Evolutionary conservation across 2,329 filamentous ascomycete species (phyloP).

Genomic region (Metarhizium robertsii): DNA sequence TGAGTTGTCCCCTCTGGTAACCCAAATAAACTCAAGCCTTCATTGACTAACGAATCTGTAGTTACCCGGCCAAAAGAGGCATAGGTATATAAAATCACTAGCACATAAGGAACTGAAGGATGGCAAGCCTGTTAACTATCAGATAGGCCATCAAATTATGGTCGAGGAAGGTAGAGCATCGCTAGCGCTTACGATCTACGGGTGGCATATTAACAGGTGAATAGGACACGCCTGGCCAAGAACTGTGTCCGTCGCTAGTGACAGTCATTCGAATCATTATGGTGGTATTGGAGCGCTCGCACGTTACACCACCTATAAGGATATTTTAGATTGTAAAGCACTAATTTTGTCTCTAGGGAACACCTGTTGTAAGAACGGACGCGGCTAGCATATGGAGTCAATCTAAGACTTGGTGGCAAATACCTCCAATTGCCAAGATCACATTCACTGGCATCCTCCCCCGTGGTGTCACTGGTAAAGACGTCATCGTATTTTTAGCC

Average conservation of each 20-base stretch:
- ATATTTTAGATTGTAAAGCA: background rate
- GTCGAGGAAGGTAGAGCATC: slow-evolving; percentile 40
- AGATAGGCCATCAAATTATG: slow-evolving; percentile 78
- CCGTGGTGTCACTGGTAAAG: slow-evolving; percentile 71
- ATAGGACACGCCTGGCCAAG: slow-evolving; percentile 69
- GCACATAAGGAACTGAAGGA: too few relatives aligned
- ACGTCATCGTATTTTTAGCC: slow-evolving; percentile 84
- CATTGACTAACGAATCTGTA: too few relatives aligned
- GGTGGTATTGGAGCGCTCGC: slow-evolving; percentile 51
- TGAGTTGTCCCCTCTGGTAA: too few relatives aligned
- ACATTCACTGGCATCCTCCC: slow-evolving; percentile 69
- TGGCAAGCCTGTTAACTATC: too few relatives aligned
- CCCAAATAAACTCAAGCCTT: too few relatives aligned
- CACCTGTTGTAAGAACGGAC: slow-evolving; percentile 77
- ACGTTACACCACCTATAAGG: too few relatives aligned
- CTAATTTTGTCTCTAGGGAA: slow-evolving; percentile 20
- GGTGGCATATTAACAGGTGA: too few relatives aligned
- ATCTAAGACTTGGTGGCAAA: slow-evolving; percentile 14
- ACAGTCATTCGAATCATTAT: slow-evolving; percentile 75
- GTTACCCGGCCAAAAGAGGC: too few relatives aligned
- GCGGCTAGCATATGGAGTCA: slow-evolving; percentile 66
- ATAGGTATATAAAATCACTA: too few relatives aligned
- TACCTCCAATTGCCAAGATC: slow-evolving; percentile 75
- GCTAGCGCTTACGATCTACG: too few relatives aligned
- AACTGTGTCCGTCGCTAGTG: slow-evolving; percentile 70